Evolutionary conservation across 306 rosid genomes (phyloP), one percentile per base, ranked within the genome.

Genomic region (Pyrus communis): DNA sequence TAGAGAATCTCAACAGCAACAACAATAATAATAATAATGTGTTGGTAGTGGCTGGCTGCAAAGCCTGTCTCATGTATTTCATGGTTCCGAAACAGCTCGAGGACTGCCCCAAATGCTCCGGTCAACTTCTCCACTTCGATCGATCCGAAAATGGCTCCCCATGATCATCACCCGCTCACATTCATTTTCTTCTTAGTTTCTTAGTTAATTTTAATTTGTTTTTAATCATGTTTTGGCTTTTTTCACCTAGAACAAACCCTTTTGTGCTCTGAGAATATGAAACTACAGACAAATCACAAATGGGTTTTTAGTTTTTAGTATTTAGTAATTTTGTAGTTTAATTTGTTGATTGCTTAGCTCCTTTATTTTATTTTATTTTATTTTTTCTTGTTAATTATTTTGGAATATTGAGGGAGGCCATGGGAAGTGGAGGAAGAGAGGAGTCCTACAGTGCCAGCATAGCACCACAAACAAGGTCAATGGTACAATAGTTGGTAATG

Each of bases 11-110:
- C 60, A 54, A 54, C 22, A 54, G 11, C 27, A 58, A 58, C 4
- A 58, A 61, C 18, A 60, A 2, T 1, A 63, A 63, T 4, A 63
- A 62, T 19, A 63, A 63, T 15, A 63, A 31, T 75, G 97, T 95
- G 65, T 84, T 95, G 79, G 98, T 95, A 42, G 98, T 95, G 71
- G 97, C 91, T 21, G 98, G 98, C 4, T 95, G 98, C 96, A 92
- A 91, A 86, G 86, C 84, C 76, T 95, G 98, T 81, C 84, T 92
- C 63, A 95, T 95, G 97, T 95, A 95, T 80, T 89, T 90, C 88
- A 95, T 95, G 98, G 96, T 95, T 60, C 96, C 98, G 9, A 95
- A 92, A 75, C 93, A 88, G 10, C 90, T 87, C 67, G 84, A 89
- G 77, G 91, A 89, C 72, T 95, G 98, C 89, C 97, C 98, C 42